These are phyloP conservation scores for Moricandia arvensis DNA, from an alignment of 345 rosid genomes.

Conservation along the genomic window DNA sequence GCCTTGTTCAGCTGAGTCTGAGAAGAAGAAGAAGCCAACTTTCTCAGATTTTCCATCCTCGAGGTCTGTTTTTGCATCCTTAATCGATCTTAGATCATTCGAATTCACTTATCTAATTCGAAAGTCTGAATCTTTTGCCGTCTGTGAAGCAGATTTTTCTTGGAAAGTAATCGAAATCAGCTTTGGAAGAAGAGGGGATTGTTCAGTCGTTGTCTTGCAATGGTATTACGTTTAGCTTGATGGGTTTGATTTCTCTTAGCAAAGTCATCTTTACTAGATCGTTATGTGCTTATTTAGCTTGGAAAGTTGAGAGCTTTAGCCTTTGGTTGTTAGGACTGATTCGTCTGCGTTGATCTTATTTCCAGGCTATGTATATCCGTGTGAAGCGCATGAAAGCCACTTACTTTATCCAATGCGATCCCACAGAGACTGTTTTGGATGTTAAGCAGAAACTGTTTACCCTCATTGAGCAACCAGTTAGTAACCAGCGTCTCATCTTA, in stretches of 20 bases:
- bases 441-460: slow-evolving; percentile 69
- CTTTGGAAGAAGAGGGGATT: slow-evolving; percentile 4
- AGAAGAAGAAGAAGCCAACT: neutral
- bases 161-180: neutral
- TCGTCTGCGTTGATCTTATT: slow-evolving; percentile 6
- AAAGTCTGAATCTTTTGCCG: neutral
- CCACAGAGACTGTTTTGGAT: slow-evolving; percentile 70
- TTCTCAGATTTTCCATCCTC: neutral
- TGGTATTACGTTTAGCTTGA: slow-evolving; percentile 18
- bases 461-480: slow-evolving; percentile 65
- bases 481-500: slow-evolving; percentile 68
- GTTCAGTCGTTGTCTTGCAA: slow-evolving; percentile 22
- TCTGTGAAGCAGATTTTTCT: neutral
- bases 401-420: slow-evolving; percentile 83
- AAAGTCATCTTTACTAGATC: neutral
- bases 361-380: slow-evolving; percentile 89
- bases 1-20: neutral
- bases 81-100: neutral
- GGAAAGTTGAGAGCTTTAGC: slow-evolving; percentile 6
- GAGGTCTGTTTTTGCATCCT: slow-evolving; percentile 20
- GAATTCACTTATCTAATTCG: neutral
- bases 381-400: slow-evolving; percentile 83
- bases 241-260: neutral
- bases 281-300: neutral
- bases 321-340: neutral